Base-by-base conservation (phyloP, 805 yeast species). In the Saccharomycopsis sp. region DNA sequence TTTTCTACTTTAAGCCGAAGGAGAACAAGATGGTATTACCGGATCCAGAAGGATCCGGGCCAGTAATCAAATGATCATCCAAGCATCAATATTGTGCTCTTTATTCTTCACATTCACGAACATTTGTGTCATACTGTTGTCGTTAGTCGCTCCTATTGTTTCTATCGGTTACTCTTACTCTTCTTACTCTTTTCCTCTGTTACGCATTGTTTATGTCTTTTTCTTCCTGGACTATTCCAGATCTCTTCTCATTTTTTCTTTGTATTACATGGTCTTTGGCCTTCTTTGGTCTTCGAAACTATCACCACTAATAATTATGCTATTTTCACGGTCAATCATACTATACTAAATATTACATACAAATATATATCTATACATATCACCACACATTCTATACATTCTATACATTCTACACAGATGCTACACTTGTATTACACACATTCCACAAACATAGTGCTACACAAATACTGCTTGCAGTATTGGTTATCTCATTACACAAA, bases 1-100 rank as follows among this genome's bases (percentile, higher is more conserved):
- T 87, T 15, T 71, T 86, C n/a, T 74, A 75, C 57, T 76, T 73
- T 64, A 84, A 82, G 68, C 77, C 81, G 2, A 63, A 65, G 22
- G 69, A 64, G 8, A 63, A 56, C 14, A 54, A 54, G 8, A 55
- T 56, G 38, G 23, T 44, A 3, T n/a, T 44, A 1, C 20, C 49
- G n/a, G 24, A 15, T 19, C 49, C 49, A 17, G 49, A 44, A 12
- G 38, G 5, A 12, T 5, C 38, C 38, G 38, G 38, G 38, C 12
- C 38, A 29, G 38, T 5, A 12, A 29, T 29, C 38, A 29, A 29
- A 12, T 29, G n/a, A n/a, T 35, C 41, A 35, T 35, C 8, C 14
- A 8, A 35, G 8, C 41, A 35, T 35, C 41, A 35, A 9, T 14
- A 35, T 35, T 35, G 8, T 35, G 14, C 14, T 14, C 14, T 35